Evolutionary conservation across 345 rosid genomes (phyloP), one percentile per base, ranked within the genome.

Genomic region (Citrus reticulata): DNA sequence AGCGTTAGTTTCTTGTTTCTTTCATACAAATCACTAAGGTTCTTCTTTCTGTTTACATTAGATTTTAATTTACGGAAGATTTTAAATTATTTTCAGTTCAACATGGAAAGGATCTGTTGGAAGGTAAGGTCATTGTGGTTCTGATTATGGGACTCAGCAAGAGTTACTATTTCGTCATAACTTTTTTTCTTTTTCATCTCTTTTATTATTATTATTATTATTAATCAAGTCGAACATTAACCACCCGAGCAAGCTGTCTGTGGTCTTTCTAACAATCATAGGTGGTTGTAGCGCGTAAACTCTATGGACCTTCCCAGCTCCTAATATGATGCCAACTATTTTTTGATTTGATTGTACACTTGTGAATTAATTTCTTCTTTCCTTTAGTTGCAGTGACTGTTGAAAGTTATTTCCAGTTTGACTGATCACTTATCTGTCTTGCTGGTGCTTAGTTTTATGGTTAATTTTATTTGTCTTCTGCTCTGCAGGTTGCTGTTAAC

Each of bases 401-500:
- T 77, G 74, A 39, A 68, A 58, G 74, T 58, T 68, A 9, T 42
- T 25, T 77, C 72, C 17, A 27, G 68, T 25, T 77, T 57, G 75
- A 68, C 29, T 27, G 42, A 76, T 46, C 22, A 7, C 67, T 29
- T 74, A 1, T 55, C 55, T 54, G 10, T 39, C 17, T 42, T 74
- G 30, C 4, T 69, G 39, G 20, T 49, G 76, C 74, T 49, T 37
- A 20, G 63, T 37, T 20, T 14, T 30, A 59, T 46, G 32, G 30
- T 22, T 54, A 59, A 32, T 19, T 22, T 68, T 42, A 13, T 70
- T 67, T 62, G 4, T 42, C 25, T 78, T 66, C 72, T 71, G 61
- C 27, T 62, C 68, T 81, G 69, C 90, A 92, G 95, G 95, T 92
- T 87, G 95, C 95, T 80, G 92, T 92, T 32, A 92, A 90, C 83